Conservation (phyloP, 371 early-diverging fungal genomes). For the Mortierella sp. region DNA sequence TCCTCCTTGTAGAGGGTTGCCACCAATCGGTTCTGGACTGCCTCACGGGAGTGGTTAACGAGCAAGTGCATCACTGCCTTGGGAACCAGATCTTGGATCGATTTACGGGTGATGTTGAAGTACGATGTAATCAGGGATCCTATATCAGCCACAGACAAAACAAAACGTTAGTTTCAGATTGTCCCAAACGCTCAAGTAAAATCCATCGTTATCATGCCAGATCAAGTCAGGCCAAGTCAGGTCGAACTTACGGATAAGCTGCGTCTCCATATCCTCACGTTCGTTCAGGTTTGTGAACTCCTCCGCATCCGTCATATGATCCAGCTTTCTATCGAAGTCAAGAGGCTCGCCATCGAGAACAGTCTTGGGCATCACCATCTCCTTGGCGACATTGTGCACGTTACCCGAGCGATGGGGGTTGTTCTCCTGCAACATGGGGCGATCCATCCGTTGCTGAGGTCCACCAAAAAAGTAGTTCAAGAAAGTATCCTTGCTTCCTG, state of each 20-base stretch:
- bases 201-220: no score
- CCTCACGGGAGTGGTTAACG: constrained; percentile 80
- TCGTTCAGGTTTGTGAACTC: constrained; percentile 64
- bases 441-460: constrained; percentile 42
- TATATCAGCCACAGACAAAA: constrained; percentile 20
- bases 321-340: constrained; percentile 47
- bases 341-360: constrained; percentile 57
- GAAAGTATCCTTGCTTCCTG: constrained; percentile 68
- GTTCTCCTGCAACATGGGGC: constrained; percentile 22
- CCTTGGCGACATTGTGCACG: constrained; percentile 45
- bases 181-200: no score
- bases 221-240: no score
- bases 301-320: constrained; percentile 55
- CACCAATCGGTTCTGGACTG: constrained; percentile 87
- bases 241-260: constrained; percentile 80
- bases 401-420: constrained; percentile 12
- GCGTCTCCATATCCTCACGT: constrained; percentile 84
- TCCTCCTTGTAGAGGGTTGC: constrained; percentile 84
- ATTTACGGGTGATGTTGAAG: constrained; percentile 86
- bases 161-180: no score
- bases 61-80: constrained; percentile 93
- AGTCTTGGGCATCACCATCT: constrained; percentile 60
- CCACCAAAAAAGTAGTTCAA: constrained; percentile 85
- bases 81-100: constrained; percentile 90
- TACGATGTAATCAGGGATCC: constrained; percentile 84